Conservation (phyloP, 2,329 filamentous ascomycete species). For the Sclerotinia spermophila region DNA sequence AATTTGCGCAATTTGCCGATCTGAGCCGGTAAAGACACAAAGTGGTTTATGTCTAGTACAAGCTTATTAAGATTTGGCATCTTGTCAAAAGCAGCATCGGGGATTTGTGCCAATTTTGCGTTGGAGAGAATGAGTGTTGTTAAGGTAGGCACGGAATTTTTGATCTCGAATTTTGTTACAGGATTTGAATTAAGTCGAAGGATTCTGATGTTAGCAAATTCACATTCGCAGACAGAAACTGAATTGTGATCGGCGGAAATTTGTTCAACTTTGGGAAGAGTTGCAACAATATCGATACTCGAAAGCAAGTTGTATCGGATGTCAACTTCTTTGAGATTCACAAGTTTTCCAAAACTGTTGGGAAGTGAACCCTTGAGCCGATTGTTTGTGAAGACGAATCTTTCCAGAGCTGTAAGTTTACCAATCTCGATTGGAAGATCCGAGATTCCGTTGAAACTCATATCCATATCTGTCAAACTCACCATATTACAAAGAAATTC, state of each 20-base stretch:
- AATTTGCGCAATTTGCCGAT: conserved; percentile 79
- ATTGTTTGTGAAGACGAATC: conserved; percentile 95
- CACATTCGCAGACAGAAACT: conserved; percentile 83
- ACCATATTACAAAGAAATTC: conserved; percentile 77
- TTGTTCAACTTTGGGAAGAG: conserved; percentile 81
- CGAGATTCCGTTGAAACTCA: conserved; percentile 92
- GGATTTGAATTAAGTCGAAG: conserved; percentile 93
- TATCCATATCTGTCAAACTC: conserved; percentile 84
- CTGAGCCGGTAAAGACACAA: conserved; percentile 81
- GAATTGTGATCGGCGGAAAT: conserved; percentile 89
- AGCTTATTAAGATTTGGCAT: conserved; percentile 84
- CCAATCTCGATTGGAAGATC: conserved; percentile 75
- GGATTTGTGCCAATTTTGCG: conserved; percentile 83
- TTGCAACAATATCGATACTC: conserved; percentile 81
- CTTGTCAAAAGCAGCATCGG: conserved; percentile 81
- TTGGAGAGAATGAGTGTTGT: conserved; percentile 87
- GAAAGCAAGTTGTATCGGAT: conserved; percentile 89
- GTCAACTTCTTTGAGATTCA: conserved; percentile 83
- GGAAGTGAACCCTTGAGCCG: conserved; percentile 74
- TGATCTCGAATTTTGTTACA: conserved; percentile 87
- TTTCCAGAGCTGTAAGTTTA: conserved; percentile 73
- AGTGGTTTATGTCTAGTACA: conserved; percentile 91
- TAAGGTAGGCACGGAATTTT: conserved; percentile 70
- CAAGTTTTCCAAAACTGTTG: conserved; percentile 65
- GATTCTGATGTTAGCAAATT: conserved; percentile 79